Conservation (phyloP, 768 basidiomycete species). For the Coprinopsis sp. region DNA sequence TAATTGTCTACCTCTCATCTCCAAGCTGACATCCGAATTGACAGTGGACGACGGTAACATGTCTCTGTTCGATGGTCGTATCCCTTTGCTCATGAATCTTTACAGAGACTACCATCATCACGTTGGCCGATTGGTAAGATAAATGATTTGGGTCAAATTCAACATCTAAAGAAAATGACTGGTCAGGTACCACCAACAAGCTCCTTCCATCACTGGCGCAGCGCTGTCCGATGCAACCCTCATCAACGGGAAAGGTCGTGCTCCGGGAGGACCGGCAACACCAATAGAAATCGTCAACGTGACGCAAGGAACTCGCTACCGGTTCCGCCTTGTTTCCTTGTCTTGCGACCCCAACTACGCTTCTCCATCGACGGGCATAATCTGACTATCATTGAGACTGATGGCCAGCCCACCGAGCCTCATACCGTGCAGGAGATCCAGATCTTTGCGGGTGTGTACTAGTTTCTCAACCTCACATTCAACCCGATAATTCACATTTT, state of each 20-base stretch:
- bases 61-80: not conserved
- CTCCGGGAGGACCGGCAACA: constrained; percentile 33
- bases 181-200: constrained; percentile 30
- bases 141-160: not conserved
- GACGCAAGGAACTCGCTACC: constrained; percentile 35
- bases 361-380: constrained; percentile 44
- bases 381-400: constrained; percentile 39
- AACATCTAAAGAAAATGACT: constrained; percentile 13
- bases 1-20: not conserved
- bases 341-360: constrained; percentile 44
- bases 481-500: not conserved
- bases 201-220: constrained; percentile 17
- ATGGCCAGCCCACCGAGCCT: constrained; percentile 30
- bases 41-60: constrained; percentile 18
- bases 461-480: constrained; percentile 8
- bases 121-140: constrained; percentile 39
- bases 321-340: constrained; percentile 50
- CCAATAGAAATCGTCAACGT: constrained; percentile 44
- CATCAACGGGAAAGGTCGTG: constrained; percentile 51
- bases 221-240: constrained; percentile 36
- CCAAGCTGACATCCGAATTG: not conserved
- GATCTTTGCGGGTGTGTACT: constrained; percentile 31
- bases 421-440: constrained; percentile 34
- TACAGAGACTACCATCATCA: constrained; percentile 37
- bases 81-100: not conserved